Evolutionary conservation across 768 basidiomycete species (phyloP).

Genomic region (Artomyces pyxidatus): DNA sequence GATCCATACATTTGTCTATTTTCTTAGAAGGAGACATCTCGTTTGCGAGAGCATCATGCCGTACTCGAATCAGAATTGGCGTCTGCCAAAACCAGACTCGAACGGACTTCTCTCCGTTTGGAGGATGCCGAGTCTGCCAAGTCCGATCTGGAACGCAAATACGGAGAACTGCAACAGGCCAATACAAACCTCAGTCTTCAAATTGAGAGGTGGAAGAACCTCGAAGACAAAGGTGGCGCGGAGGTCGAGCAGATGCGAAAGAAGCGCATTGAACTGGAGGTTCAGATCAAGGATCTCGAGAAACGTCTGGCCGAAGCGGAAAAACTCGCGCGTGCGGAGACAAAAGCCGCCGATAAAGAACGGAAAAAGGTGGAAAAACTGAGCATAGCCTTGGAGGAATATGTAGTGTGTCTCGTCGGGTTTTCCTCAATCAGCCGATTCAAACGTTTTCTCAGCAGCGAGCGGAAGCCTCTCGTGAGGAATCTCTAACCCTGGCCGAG

Average conservation of each 20-base stretch:
- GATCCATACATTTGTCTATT: not conserved
- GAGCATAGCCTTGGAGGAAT: not conserved
- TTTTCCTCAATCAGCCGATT: not conserved
- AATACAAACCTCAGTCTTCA: slow-evolving; percentile 52
- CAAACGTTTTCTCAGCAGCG: not conserved
- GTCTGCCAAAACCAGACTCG: slow-evolving; percentile 41
- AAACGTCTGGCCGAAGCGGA: slow-evolving; percentile 23
- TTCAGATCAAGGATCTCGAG: slow-evolving; percentile 41
- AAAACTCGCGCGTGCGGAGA: slow-evolving; percentile 12
- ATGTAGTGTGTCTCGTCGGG: not conserved
- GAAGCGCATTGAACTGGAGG: slow-evolving; percentile 47
- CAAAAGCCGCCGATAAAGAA: slow-evolving; percentile 17
- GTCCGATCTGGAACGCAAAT: slow-evolving; percentile 45
- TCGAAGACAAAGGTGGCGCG: slow-evolving; percentile 57
- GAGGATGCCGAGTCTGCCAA: slow-evolving; percentile 47
- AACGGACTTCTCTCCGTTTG: slow-evolving; percentile 49
- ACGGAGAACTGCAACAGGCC: slow-evolving; percentile 51
- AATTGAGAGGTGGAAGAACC: slow-evolving; percentile 57
- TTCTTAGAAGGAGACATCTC: slow-evolving; percentile 30
- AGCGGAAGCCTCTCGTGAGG: not conserved
- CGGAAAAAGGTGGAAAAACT: slow-evolving; percentile 4
- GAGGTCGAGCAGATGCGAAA: slow-evolving; percentile 50
- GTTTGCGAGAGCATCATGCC: slow-evolving; percentile 42
- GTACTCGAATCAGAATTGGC: slow-evolving; percentile 40
- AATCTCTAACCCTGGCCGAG: not conserved